Base-by-base conservation (phyloP, 2,329 filamentous ascomycete species). In the Pseudogymnoascus sp. region DNA sequence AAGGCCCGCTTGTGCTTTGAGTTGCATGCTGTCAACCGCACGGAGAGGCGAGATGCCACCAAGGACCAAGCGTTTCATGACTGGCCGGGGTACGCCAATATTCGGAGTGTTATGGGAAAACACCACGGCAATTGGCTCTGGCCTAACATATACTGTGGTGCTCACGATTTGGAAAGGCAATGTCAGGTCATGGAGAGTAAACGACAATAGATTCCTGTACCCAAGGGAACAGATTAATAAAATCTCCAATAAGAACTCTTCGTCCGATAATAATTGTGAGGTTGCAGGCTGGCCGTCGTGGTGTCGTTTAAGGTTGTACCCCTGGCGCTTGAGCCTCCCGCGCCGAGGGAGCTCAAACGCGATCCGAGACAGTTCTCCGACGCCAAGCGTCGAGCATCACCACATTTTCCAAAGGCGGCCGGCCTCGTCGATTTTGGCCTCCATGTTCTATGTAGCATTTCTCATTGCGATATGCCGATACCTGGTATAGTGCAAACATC, bases 291-390 rank as follows among this genome's bases (percentile, higher is more conserved):
- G 28, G 26, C 10, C 28, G n/a, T 22, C 28, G 50, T 33, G 28
- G 33, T 40, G 59, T 43, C 59, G 59, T 38, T 43, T 31, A 60
- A 43, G 59, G 59, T 60, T 31, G 33, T 38, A 60, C 59, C 59
- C 59, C 37, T 60, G 59, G 33, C 33, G 59, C 59, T 60, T 40
- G 33, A 60, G 33, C 33, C 33, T 60, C 59, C 16, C 33, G 12
- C 22, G 35, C 24, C 35, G 35, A 46, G 28, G 35, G 28, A 67
- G 73, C 71, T 73, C 72, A 79, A 81, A 81, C 79, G 75, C 75
- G 66, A 78, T 71, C 72, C 78, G 78, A 82, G 79, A 82, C 80
- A 74, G 66, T 70, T 76, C 76, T 81, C 79, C 78, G 76, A 79
- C 79, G 79, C 69, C 67, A 64, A 65, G 33, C 50, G 61, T 62